Percentiles rank a stretch among this genome's conserved stretches.
Evolutionary conservation across 345 rosid genomes (phyloP).

Genomic region (Passiflora organensis): DNA sequence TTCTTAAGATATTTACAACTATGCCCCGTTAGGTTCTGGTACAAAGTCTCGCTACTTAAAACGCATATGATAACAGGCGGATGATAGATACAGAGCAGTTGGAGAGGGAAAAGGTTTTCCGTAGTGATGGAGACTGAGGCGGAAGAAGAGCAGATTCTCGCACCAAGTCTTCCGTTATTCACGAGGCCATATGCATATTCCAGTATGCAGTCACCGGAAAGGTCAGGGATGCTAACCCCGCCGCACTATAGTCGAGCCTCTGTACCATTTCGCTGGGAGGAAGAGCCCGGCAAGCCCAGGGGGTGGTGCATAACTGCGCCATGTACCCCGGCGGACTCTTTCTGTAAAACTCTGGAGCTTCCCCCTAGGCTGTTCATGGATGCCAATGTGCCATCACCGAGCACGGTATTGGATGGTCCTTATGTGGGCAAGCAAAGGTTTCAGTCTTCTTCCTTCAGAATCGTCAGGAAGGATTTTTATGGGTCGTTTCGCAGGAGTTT

Average conservation of each 20-base stretch:
- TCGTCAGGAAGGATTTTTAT: constrained; percentile 28
- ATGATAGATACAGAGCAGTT: no score
- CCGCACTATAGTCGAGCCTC: constrained; percentile 57
- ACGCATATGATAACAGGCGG: no score
- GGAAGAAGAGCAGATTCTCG: constrained; percentile 21
- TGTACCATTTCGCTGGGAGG: constrained; percentile 89
- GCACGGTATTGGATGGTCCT: constrained; percentile 41
- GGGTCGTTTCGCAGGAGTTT: constrained; percentile 34
- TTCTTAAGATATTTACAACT: no score
- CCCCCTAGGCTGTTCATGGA: constrained; percentile 67
- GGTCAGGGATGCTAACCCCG: constrained; percentile 53
- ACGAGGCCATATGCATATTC: no score
- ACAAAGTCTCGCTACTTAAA: background rate
- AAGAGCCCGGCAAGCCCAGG: constrained; percentile 85
- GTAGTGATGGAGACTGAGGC: constrained; percentile 31
- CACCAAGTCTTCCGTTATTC: constrained; percentile 36
- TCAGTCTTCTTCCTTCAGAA: constrained; percentile 38
- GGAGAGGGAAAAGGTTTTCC: constrained; percentile 3
- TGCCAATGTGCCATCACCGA: constrained; percentile 40
- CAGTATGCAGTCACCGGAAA: no score
- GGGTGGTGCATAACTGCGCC: constrained; percentile 28
- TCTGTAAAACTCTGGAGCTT: constrained; percentile 44
- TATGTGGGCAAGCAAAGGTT: constrained; percentile 23
- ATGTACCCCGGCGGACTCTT: constrained; percentile 15
- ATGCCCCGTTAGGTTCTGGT: background rate